These are phyloP conservation scores for Xylaria polymorpha DNA, from an alignment of 2,329 filamentous ascomycete species.

Conservation along the genomic window DNA sequence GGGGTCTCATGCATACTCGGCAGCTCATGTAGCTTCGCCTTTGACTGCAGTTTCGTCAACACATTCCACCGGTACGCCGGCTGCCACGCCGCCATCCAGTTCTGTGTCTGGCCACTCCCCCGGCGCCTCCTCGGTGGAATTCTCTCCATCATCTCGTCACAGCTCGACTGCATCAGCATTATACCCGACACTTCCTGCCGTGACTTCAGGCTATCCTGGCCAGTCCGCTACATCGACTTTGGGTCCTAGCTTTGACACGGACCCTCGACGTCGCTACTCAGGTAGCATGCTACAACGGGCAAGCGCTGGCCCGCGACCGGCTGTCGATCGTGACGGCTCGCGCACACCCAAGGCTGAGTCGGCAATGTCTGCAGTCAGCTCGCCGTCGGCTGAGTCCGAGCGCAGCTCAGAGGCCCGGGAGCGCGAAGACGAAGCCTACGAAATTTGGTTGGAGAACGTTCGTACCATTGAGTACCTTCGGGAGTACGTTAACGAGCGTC, in stretches of 20 bases:
- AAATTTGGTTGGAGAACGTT: slow-evolving; percentile 74
- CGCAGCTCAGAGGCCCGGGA: slow-evolving; percentile 54
- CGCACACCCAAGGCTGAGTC: slow-evolving; percentile 60
- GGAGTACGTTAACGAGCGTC: slow-evolving; percentile 66
- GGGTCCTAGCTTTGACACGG: slow-evolving; percentile 72
- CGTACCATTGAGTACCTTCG: slow-evolving; percentile 72
- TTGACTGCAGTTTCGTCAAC: slow-evolving; percentile 68
- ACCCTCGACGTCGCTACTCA: slow-evolving; percentile 73
- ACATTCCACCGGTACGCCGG: slow-evolving; percentile 72
- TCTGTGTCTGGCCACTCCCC: slow-evolving; percentile 81
- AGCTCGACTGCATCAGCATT: slow-evolving; percentile 70
- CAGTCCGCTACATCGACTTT: slow-evolving; percentile 78
- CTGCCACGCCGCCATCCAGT: slow-evolving; percentile 80
- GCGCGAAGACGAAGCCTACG: slow-evolving; percentile 70
- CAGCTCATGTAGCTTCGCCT: slow-evolving; percentile 71
- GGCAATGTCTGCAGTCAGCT: slow-evolving; percentile 59
- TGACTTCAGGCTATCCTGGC: slow-evolving; percentile 74
- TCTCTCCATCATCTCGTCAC: slow-evolving; percentile 75
- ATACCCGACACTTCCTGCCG: slow-evolving; percentile 80
- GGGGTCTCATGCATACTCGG: slow-evolving; percentile 56
- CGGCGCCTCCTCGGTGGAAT: slow-evolving; percentile 74
- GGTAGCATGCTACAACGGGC: slow-evolving; percentile 74
- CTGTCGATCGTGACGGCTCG: slow-evolving; percentile 53
- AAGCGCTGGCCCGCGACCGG: slow-evolving; percentile 57
- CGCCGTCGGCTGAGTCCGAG: slow-evolving; percentile 68